phyloP scores from a whole-genome alignment of 768 basidiomycete species.

The Tephrocybe sp. region DNA sequence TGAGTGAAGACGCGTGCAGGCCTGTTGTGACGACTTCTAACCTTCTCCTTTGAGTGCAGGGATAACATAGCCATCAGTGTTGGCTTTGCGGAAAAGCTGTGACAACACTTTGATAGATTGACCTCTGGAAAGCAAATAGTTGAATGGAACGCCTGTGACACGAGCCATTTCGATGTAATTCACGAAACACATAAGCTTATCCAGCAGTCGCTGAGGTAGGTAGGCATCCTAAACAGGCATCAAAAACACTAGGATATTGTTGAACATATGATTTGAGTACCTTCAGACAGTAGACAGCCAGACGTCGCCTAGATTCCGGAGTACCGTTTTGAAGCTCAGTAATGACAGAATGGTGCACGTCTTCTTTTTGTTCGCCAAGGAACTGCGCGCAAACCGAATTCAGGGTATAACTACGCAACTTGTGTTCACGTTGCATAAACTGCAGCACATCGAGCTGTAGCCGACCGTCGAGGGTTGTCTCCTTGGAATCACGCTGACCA shows the following conservation, averaged over 20 bases:
- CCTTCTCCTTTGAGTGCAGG: conserved; percentile 87
- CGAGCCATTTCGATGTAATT: conserved; percentile 99
- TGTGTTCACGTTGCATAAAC: conserved; percentile 98
- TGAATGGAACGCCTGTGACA: conserved; percentile 99
- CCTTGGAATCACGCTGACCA: conserved; percentile 95
- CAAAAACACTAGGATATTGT: background rate
- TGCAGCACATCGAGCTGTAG: conserved; percentile 94
- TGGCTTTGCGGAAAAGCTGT: conserved; percentile 91
- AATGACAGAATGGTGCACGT: conserved; percentile 97
- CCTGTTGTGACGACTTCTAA: conserved; percentile 22
- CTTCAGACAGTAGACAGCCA: conserved; percentile 98
- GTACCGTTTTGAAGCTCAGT: conserved; percentile 98
- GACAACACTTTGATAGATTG: conserved; percentile 99
- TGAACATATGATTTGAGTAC: conserved; percentile 32
- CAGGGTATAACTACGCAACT: conserved; percentile 93
- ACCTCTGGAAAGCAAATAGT: conserved; percentile 87
- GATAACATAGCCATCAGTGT: conserved; percentile 86
- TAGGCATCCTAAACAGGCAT: conserved; percentile 78
- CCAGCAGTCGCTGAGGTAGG: conserved; percentile 91
- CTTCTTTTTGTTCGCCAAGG: conserved; percentile 97
- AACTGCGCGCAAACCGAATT: conserved; percentile 98
- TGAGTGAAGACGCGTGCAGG: too few species aligned
- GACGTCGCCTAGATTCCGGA: conserved; percentile 83
- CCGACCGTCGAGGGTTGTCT: conserved; percentile 86
- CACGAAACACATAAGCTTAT: conserved; percentile 98